phyloP scores from a whole-genome alignment of 202 grass and related monocot species.

The Eragrostis tef region DNA sequence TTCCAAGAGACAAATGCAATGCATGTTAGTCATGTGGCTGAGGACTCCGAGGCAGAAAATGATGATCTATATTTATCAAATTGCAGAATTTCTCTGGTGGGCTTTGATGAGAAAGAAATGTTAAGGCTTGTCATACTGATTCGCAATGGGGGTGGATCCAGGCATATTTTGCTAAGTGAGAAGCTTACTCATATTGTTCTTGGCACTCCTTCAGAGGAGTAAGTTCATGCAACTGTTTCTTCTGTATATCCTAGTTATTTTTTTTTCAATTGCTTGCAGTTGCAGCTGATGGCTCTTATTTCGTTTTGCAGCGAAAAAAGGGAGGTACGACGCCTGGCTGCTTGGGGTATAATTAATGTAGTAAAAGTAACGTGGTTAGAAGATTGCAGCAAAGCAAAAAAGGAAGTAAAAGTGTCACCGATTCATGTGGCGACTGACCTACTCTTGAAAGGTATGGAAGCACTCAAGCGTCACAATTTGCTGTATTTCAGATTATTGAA shows the following conservation, averaged over 20 bases:
- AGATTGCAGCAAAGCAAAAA: conserved; percentile 79
- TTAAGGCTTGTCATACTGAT: conserved; percentile 69
- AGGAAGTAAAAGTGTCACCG: conserved; percentile 68
- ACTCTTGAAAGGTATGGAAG: conserved; percentile 68
- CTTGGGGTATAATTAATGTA: conserved; percentile 80
- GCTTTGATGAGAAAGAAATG: conserved; percentile 81
- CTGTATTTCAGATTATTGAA: conserved; percentile 44
- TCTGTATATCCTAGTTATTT: conserved; percentile 44
- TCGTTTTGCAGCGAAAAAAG: conserved; percentile 75
- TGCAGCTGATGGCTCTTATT: conserved; percentile 42
- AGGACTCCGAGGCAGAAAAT: conserved; percentile 73
- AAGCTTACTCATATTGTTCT: conserved; percentile 91
- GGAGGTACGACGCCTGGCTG: conserved; percentile 75
- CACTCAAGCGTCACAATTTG: conserved; percentile 26
- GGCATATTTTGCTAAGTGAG: conserved; percentile 78
- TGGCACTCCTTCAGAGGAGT: conserved; percentile 83
- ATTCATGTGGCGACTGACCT: conserved; percentile 70
- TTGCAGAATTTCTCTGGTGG: conserved; percentile 89
- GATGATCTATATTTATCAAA: conserved; percentile 86
- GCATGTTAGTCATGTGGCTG: conserved; percentile 65
- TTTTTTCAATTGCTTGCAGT: conserved; percentile 42
- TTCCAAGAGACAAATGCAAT: conserved; percentile 53
- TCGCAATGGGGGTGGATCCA: conserved; percentile 79
- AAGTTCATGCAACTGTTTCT: conserved; percentile 60
- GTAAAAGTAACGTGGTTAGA: conserved; percentile 83